Evolutionary conservation across 169 alveolate species (phyloP).

Genomic region (Plasmodium adleri): DNA sequence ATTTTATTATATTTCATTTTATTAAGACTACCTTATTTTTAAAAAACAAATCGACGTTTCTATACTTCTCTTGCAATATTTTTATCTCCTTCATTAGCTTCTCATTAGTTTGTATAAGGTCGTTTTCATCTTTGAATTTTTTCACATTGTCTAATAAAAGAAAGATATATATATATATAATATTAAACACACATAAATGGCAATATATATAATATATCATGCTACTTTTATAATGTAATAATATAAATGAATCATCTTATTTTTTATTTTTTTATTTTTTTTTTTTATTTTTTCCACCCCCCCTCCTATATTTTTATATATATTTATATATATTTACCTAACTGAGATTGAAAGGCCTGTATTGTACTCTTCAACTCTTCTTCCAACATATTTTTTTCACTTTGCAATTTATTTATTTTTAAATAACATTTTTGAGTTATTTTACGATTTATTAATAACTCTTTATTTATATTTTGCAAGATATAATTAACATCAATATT

Average conservation of each 20-base stretch:
- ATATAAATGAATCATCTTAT: background rate
- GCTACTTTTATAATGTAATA: background rate
- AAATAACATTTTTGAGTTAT: conserved; percentile 12
- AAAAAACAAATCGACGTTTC: conserved; percentile 54
- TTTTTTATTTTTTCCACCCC: too few relatives aligned
- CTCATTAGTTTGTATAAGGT: conserved; percentile 29
- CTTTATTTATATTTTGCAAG: conserved; percentile 44
- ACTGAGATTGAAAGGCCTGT: conserved; percentile 58
- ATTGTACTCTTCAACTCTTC: conserved; percentile 58
- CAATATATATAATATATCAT: too few relatives aligned
- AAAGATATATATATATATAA: too few relatives aligned
- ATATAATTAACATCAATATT: conserved; percentile 47
- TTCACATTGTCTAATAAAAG: conserved; percentile 28
- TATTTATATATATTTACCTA: conserved; percentile 9
- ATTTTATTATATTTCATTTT: conserved; percentile 5
- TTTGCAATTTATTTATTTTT: conserved; percentile 33
- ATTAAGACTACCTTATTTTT: conserved; percentile 38
- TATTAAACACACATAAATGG: too few relatives aligned
- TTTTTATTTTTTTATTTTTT: background rate
- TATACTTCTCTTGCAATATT: conserved; percentile 57
- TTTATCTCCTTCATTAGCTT: conserved; percentile 54
- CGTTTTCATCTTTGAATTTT: conserved; percentile 48
- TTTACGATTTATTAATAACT: conserved; percentile 18
- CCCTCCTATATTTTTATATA: background rate
- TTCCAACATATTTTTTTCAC: conserved; percentile 54